phyloP scores from a whole-genome alignment of 495 filamentous ascomycete genomes.

The Penicillium simplicissimum region DNA sequence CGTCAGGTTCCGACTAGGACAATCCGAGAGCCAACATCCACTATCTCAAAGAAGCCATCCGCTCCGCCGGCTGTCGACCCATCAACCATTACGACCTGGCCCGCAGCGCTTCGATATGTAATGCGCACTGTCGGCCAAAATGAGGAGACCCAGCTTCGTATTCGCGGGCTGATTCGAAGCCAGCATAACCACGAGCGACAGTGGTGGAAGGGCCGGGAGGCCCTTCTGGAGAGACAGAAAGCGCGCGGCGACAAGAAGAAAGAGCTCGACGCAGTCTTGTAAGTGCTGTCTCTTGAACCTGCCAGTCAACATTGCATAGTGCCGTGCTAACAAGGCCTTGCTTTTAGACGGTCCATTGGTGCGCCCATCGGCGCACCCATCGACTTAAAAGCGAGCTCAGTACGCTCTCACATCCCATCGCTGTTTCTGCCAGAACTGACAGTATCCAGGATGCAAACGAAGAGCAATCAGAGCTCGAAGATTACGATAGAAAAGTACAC shows the following conservation, averaged over 20 bases:
- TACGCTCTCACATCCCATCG: conserved; percentile 20
- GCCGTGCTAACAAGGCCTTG: neutral
- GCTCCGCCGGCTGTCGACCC: conserved; percentile 38
- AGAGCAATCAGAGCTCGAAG: conserved; percentile 53
- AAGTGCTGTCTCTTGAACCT: conserved; percentile 11
- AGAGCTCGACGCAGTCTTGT: conserved; percentile 55
- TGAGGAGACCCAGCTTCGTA: conserved; percentile 42
- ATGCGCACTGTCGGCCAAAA: conserved; percentile 58
- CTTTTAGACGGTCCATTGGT: conserved; percentile 43
- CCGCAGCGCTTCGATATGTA: conserved; percentile 59
- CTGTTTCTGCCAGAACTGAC: conserved; percentile 2
- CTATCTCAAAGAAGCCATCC: conserved; percentile 8
- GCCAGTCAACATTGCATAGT: neutral
- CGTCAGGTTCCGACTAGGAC: conserved; percentile 15
- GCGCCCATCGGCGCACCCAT: conserved; percentile 44
- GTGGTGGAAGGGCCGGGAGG: conserved; percentile 61
- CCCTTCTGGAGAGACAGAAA: conserved; percentile 51
- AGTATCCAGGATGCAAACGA: conserved; percentile 42
- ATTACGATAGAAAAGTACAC: conserved; percentile 64
- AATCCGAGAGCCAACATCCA: conserved; percentile 9
- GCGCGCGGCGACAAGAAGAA: conserved; percentile 50
- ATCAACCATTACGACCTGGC: conserved; percentile 66
- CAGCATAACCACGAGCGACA: conserved; percentile 65
- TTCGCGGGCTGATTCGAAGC: conserved; percentile 58
- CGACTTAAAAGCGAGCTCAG: conserved; percentile 34